Evolutionary conservation across 2,329 filamentous ascomycete species (phyloP).

Genomic region (Diaporthe australafricana): DNA sequence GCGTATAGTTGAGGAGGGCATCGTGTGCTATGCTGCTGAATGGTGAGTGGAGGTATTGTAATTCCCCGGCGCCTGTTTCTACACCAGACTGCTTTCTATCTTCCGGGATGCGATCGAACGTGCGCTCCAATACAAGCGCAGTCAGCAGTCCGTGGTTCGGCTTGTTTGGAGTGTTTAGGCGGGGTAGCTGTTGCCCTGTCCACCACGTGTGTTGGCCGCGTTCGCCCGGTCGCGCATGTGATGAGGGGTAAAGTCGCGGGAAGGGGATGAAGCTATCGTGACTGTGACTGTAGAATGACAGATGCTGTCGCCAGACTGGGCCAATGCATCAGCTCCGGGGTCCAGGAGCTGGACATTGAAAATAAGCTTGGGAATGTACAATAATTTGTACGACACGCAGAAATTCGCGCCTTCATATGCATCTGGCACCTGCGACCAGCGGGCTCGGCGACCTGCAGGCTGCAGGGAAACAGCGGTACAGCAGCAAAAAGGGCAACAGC

Average conservation of each 20-base stretch:
- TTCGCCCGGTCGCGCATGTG: background rate
- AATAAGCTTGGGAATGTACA: background rate
- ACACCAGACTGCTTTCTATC: too few species aligned
- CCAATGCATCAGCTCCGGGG: background rate
- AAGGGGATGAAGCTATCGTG: background rate
- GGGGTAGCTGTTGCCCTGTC: background rate
- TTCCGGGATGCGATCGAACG: background rate
- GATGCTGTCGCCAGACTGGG: background rate
- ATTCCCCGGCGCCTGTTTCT: background rate
- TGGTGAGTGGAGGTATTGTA: too few species aligned
- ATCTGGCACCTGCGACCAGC: background rate
- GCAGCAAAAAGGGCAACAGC: background rate
- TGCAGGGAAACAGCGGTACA: background rate
- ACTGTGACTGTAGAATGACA: background rate
- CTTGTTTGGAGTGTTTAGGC: background rate
- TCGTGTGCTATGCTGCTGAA: background rate
- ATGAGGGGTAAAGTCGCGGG: background rate
- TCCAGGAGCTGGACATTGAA: background rate
- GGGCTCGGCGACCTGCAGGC: background rate
- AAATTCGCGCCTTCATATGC: background rate
- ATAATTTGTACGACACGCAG: background rate
- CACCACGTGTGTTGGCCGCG: background rate
- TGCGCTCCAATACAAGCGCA: background rate
- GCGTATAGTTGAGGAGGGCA: slow-evolving; percentile 62
- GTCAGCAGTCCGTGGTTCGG: background rate